phyloP scores from a whole-genome alignment of 1,284 basidiomycete species.

The Fistulina hepatica region DNA sequence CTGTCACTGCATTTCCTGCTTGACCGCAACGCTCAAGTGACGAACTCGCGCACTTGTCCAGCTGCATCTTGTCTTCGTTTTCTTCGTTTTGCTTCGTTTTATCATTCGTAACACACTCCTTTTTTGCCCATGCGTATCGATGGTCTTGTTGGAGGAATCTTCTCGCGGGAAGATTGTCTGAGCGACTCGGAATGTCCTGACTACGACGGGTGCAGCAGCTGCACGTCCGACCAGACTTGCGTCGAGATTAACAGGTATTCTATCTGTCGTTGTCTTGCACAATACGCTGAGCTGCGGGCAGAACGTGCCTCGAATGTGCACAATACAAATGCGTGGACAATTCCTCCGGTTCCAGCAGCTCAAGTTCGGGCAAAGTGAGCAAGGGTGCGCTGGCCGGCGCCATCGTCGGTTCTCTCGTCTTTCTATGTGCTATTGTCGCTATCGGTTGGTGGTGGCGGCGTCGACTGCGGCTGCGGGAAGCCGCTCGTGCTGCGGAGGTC shows the following conservation, averaged over 20 bases:
- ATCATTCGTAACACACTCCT: no score
- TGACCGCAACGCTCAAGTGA: no score
- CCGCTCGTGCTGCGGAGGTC: slow-evolving; percentile 7
- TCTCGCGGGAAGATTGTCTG: slow-evolving; percentile 28
- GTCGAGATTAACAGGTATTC: slow-evolving; percentile 49
- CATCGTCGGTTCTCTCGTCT: slow-evolving; percentile 50
- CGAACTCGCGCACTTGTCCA: neutral
- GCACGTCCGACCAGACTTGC: slow-evolving; percentile 43
- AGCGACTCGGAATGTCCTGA: slow-evolving; percentile 31
- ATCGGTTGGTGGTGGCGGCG: slow-evolving; percentile 59
- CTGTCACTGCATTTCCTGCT: no score
- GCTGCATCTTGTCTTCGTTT: slow-evolving; percentile 19
- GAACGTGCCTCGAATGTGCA: slow-evolving; percentile 46
- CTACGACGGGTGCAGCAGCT: slow-evolving; percentile 42
- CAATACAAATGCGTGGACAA: slow-evolving; percentile 36
- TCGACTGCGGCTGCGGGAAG: slow-evolving; percentile 32
- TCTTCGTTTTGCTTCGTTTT: no score
- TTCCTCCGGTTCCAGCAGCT: slow-evolving; percentile 13
- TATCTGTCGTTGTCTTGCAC: slow-evolving; percentile 19
- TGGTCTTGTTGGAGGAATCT: no score
- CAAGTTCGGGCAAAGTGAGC: slow-evolving; percentile 35
- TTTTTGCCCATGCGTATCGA: slow-evolving; percentile 43
- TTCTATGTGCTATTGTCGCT: slow-evolving; percentile 38
- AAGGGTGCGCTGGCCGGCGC: slow-evolving; percentile 66
- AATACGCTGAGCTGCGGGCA: slow-evolving; percentile 20